Conservation (phyloP, 2,329 filamentous ascomycete species). For the Cercospora sp. region DNA sequence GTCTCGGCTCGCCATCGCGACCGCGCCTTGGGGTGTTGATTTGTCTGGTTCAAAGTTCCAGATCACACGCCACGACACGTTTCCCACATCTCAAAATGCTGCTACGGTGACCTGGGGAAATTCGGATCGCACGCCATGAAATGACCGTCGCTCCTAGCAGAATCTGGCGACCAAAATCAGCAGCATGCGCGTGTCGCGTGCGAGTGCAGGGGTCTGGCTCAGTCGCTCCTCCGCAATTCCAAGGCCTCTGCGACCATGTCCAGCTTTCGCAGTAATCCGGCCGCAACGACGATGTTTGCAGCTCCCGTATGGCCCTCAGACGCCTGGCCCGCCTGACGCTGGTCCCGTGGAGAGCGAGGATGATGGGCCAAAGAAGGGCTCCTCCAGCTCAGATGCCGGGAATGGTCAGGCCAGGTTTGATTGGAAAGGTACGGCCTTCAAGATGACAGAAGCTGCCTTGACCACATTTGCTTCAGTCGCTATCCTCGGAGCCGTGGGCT, state of each 20-base stretch:
- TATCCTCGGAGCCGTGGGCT: slow-evolving; percentile 62
- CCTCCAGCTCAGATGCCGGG: slow-evolving; percentile 14
- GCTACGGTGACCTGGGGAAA: neutral
- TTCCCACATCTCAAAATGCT: slow-evolving; percentile 1
- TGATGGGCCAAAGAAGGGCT: slow-evolving; percentile 17
- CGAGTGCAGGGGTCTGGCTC: slow-evolving; percentile 16
- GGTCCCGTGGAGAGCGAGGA: slow-evolving; percentile 23
- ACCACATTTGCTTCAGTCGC: slow-evolving; percentile 55
- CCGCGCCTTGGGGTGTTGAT: neutral
- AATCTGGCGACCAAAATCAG: slow-evolving; percentile 1
- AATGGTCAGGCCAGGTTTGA: slow-evolving; percentile 22
- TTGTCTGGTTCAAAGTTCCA: neutral
- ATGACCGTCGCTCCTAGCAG: neutral
- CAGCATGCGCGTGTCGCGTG: slow-evolving; percentile 17
- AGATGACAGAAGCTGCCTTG: slow-evolving; percentile 55
- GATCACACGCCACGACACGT: slow-evolving; percentile 1
- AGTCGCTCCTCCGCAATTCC: slow-evolving; percentile 15
- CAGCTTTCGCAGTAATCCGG: neutral
- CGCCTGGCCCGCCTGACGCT: slow-evolving; percentile 27
- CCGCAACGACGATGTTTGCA: slow-evolving; percentile 17
- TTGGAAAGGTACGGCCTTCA: slow-evolving; percentile 46
- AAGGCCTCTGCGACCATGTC: slow-evolving; percentile 9
- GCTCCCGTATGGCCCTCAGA: slow-evolving; percentile 21
- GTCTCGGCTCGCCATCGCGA: slow-evolving; percentile 1
- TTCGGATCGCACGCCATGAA: neutral